Conservation (phyloP, 352 stramenopile genomes). For the Globisporangium takayamanum region DNA sequence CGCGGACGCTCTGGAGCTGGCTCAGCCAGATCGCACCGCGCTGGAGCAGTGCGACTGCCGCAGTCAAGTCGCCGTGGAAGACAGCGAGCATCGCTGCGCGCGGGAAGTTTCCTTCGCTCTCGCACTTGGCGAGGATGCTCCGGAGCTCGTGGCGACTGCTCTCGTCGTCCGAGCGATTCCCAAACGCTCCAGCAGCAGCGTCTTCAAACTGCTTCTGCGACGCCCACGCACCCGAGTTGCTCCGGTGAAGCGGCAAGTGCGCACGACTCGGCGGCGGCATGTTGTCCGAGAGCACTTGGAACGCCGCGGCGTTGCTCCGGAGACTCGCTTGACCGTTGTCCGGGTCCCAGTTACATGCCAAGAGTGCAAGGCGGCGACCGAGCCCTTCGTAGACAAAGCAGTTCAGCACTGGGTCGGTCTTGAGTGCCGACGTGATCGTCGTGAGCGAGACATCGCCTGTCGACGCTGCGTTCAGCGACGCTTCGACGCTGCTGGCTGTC, state of each 20-base stretch:
- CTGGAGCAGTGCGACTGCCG: constrained; percentile 64
- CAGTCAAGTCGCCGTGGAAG: constrained; percentile 76
- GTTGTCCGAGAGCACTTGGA: constrained; percentile 3
- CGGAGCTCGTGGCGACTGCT: constrained; percentile 47
- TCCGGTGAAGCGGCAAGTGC: constrained; percentile 41
- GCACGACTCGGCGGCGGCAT: constrained; percentile 1
- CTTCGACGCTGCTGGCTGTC: constrained; percentile 9
- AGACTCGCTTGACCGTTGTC: constrained; percentile 44
- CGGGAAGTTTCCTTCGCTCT: constrained; percentile 56
- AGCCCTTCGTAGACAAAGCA: constrained; percentile 73
- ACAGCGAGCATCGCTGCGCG: constrained; percentile 69
- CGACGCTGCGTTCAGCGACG: constrained; percentile 4
- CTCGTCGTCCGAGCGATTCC: constrained; percentile 45
- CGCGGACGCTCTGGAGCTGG: constrained; percentile 37
- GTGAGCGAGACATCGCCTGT: constrained; percentile 16
- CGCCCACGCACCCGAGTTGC: constrained; percentile 59
- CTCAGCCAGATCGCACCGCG: constrained; percentile 58
- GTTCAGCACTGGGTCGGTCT: constrained; percentile 55
- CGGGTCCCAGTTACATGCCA: constrained; percentile 83
- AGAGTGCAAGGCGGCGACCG: constrained; percentile 51
- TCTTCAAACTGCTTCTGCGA: constrained; percentile 60
- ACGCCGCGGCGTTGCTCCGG: background rate
- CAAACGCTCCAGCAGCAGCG: constrained; percentile 14
- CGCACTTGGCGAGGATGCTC: constrained; percentile 52
- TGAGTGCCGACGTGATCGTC: constrained; percentile 41